phyloP scores from a whole-genome alignment of 352 stramenopile species.

The Globisporangium iwayamae region DNA sequence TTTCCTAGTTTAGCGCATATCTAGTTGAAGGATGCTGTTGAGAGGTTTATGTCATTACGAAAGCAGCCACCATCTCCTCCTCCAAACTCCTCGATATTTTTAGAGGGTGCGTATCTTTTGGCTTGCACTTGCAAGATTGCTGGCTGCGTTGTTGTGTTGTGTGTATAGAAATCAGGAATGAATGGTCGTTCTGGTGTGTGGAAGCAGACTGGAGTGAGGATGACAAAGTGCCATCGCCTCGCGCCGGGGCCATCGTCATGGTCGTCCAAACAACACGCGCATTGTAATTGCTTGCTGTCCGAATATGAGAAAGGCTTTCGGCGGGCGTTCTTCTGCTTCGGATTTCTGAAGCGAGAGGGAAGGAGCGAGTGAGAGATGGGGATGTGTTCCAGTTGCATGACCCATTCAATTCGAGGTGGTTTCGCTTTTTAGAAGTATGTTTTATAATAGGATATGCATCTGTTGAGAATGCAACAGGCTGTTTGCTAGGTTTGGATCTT shows the following conservation, averaged over 20 bases:
- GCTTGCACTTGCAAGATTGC: background rate
- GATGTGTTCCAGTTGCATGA: background rate
- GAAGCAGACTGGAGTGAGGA: background rate
- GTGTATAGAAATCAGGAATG: no score
- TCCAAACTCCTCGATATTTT: background rate
- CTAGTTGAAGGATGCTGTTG: background rate
- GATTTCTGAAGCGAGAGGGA: constrained; percentile 6
- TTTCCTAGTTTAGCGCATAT: background rate
- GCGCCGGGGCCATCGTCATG: background rate
- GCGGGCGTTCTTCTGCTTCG: constrained; percentile 1
- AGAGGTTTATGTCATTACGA: background rate
- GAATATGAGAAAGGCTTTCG: no score
- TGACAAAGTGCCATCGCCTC: background rate
- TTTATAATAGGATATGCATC: constrained; percentile 1
- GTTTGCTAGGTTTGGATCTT: constrained; percentile 10
- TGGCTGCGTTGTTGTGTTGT: background rate
- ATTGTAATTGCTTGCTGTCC: background rate
- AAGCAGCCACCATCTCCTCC: no score
- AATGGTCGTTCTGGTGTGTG: no score
- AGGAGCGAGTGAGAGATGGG: background rate
- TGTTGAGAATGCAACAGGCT: background rate
- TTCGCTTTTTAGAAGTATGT: background rate
- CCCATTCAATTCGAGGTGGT: background rate
- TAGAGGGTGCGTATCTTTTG: background rate
- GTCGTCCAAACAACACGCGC: background rate